Base-by-base conservation (phyloP, 2,329 filamentous ascomycete genomes). In the Cladophialophora psammophila region DNA sequence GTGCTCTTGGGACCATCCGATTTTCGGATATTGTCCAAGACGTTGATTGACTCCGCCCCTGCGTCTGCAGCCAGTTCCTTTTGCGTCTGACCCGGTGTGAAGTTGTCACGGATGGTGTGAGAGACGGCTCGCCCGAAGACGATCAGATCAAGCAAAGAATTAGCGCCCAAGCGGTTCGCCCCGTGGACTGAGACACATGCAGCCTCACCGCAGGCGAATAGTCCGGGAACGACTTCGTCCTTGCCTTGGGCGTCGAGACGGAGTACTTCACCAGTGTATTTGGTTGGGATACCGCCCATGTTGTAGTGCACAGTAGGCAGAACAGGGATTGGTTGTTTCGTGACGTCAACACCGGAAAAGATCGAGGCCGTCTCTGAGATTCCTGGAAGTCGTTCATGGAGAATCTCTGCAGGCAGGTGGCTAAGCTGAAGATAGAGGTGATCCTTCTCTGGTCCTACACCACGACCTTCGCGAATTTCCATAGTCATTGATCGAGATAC, bases 231-330 rank as follows among this genome's bases (percentile, higher is more conserved):
- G 74, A 97, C 87, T 86, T 96, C 87, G 84, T 98, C 95, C 66
- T 96, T 88, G 73, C 95, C 95, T 69, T 88, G 80, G 77, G 91
- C 90, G 74, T 97, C 93, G 60, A 96, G 85, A 18, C 93, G 96
- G 74, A 99, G 82, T 69, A 98, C 95, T 83, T 99, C 93, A 80
- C 95, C 94, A 70, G 93, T 97, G 87, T 97, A 98, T 77, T 92
- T 93, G 73, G 95, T 98, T 60, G 94, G 94, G 74, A 99, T 97
- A 87, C 95, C 94, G 82, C 94, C 94, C 95, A 98, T 99, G 87
- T 97, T 97, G 88, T 99, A 99, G 86, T 99, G 94, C 73, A 97
- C 94, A 53, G 94, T 98, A 66, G 94, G 94, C 70, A 98, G 86
- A 72, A 98, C 94, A 69, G 94, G 94, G 74, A 98, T 98, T 72